Percentiles rank a stretch among this genome's conserved stretches.
phyloP scores from a whole-genome alignment of 2,329 filamentous ascomycete genomes.

The Aspergillus fumigatiaffinis region DNA sequence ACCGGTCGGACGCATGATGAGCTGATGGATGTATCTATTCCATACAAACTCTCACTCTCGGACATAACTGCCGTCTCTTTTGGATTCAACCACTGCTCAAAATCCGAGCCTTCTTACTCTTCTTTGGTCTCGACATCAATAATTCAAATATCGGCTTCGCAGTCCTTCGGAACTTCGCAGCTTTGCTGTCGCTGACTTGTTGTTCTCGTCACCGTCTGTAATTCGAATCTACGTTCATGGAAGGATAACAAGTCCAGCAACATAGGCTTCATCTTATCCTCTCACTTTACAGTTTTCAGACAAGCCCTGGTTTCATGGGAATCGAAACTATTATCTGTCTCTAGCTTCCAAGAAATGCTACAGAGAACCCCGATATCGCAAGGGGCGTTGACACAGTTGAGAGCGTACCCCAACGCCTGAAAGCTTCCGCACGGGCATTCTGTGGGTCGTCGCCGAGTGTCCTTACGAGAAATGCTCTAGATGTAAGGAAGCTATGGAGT shows the following conservation, averaged over 20 bases:
- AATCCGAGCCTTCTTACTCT: not conserved
- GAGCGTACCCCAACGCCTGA: not conserved
- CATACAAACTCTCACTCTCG: not conserved
- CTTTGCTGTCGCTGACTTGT: conserved; percentile 33
- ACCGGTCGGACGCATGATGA: not conserved
- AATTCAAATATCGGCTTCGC: conserved; percentile 49
- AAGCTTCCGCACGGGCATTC: not conserved
- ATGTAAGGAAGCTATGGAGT: not conserved
- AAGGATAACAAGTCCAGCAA: no score
- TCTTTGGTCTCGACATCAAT: conserved; percentile 52
- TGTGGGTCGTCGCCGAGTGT: not conserved
- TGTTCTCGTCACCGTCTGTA: no score
- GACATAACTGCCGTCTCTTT: not conserved
- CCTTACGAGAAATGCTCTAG: not conserved
- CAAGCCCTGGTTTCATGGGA: no score
- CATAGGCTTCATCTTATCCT: no score
- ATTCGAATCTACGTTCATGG: no score
- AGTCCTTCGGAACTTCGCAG: no score
- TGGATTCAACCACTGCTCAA: not conserved
- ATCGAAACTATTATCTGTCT: no score
- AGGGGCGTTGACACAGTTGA: not conserved
- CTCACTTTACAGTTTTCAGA: no score
- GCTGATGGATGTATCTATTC: not conserved
- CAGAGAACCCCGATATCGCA: not conserved
- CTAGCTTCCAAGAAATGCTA: not conserved